phyloP scores from a whole-genome alignment of 2,329 filamentous ascomycete genomes.

The Malbranchea cinnamomea region DNA sequence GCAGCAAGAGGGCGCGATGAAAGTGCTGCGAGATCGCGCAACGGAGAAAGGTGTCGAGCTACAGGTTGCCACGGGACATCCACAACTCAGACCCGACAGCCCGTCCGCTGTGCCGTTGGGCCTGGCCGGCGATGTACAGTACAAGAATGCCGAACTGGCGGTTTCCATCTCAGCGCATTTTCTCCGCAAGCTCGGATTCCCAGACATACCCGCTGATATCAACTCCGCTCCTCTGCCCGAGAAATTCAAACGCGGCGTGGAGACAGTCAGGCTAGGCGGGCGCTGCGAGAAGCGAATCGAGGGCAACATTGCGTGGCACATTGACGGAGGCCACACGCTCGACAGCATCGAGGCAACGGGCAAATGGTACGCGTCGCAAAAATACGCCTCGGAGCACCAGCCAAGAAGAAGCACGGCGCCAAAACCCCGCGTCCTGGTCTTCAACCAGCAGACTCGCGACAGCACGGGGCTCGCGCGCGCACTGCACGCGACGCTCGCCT shows the following conservation, averaged over 20 bases:
- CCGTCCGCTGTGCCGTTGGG: conserved; percentile 38
- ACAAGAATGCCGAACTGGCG: conserved; percentile 46
- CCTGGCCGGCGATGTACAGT: conserved; percentile 47
- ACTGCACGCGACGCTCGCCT: conserved; percentile 43
- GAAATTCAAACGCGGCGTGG: conserved; percentile 50
- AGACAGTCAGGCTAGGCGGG: conserved; percentile 54
- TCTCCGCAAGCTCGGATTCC: conserved; percentile 21
- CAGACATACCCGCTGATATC: conserved; percentile 23
- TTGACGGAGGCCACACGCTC: conserved; percentile 77
- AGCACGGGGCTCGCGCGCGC: conserved; percentile 48
- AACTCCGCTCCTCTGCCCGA: conserved; percentile 36
- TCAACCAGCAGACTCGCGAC: conserved; percentile 85
- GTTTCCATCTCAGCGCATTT: conserved; percentile 33
- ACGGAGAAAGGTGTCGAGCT: conserved; percentile 34
- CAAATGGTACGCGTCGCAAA: conserved; percentile 53
- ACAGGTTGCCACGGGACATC: conserved; percentile 34
- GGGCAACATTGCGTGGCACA: conserved; percentile 52
- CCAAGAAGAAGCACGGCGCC: conserved; percentile 9
- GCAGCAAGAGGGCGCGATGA: conserved; percentile 39
- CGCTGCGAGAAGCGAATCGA: conserved; percentile 57
- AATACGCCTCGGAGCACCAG: conserved; percentile 26
- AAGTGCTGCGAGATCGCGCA: conserved; percentile 42
- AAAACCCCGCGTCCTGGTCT: conserved; percentile 52
- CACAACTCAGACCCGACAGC: conserved; percentile 24
- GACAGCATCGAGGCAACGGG: conserved; percentile 68